Conservation (phyloP, 2,329 filamentous ascomycete species). For the Colletotrichum agaves region DNA sequence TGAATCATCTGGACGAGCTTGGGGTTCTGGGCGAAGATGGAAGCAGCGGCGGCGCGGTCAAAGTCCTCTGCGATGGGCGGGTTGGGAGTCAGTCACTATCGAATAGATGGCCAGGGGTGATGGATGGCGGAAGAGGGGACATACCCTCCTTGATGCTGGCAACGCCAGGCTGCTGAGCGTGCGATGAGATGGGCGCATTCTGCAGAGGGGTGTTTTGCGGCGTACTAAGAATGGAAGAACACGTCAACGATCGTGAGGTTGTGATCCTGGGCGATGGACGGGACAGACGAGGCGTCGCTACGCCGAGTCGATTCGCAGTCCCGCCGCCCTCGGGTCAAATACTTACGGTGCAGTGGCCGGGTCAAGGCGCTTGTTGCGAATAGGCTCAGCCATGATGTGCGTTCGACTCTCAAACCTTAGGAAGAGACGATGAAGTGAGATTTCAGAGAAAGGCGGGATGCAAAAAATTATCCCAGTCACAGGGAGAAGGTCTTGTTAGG, state of each 20-base stretch:
- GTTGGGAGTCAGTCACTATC: conserved; percentile 39
- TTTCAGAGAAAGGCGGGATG: conserved; percentile 9
- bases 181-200: conserved; percentile 96
- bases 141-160: conserved; percentile 97
- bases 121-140: conserved; percentile 45
- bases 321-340: conserved; percentile 16
- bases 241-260: conserved; percentile 38
- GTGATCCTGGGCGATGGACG: conserved; percentile 24
- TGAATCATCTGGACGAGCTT: conserved; percentile 97
- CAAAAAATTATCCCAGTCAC: background rate
- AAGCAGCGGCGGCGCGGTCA: conserved; percentile 86
- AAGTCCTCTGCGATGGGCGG: conserved; percentile 77
- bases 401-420: conserved; percentile 9
- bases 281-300: conserved; percentile 37
- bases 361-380: conserved; percentile 71
- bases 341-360: conserved; percentile 69
- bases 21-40: conserved; percentile 95
- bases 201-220: conserved; percentile 97
- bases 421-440: conserved; percentile 14
- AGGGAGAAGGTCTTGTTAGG: conserved; percentile 20
- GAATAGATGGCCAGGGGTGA: conserved; percentile 30
- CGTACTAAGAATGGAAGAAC: conserved; percentile 68
- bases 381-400: conserved; percentile 69
- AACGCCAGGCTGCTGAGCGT: conserved; percentile 94
- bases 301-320: background rate